These are phyloP conservation scores for Musa troglodytarum DNA, from an alignment of 176 grass and related monocot genomes.

Conservation along the genomic window DNA sequence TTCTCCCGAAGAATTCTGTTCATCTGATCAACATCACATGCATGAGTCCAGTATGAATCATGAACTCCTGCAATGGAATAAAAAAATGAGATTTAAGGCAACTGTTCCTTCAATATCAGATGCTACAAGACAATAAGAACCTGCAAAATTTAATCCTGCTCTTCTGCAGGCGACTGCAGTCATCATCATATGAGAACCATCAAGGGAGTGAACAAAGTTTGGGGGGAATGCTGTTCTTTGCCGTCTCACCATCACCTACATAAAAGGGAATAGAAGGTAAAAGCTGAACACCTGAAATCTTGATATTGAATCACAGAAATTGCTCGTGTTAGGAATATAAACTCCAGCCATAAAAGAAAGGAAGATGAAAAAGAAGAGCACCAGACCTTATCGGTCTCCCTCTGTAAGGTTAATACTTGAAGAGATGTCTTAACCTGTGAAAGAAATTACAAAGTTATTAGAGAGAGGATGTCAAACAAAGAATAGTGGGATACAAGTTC, in stretches of 20 bases:
- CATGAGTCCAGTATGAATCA: conserved; percentile 99
- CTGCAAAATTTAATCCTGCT: conserved; percentile 84
- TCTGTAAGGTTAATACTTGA: conserved; percentile 85
- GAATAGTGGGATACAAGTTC: neutral
- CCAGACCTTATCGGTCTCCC: conserved; percentile 85
- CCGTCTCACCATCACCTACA: conserved; percentile 76
- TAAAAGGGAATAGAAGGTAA: too few relatives aligned
- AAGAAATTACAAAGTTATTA: conserved; percentile 24
- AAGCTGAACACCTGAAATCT: too few relatives aligned
- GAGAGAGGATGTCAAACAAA: neutral
- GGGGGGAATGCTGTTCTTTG: conserved; percentile 91
- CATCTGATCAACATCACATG: conserved; percentile 88
- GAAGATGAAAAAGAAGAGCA: too few relatives aligned
- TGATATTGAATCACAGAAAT: too few relatives aligned
- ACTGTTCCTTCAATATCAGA: too few relatives aligned
- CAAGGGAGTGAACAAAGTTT: conserved; percentile 97
- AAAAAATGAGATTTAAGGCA: too few relatives aligned
- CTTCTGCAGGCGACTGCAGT: conserved; percentile 83
- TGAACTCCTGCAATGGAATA: conserved; percentile 52
- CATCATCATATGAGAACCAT: conserved; percentile 99
- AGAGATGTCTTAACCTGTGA: conserved; percentile 83
- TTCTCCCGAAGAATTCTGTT: conserved; percentile 91
- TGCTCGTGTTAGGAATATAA: too few relatives aligned
- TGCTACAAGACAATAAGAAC: conserved; percentile 18
- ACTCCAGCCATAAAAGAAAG: too few relatives aligned